phyloP scores from a whole-genome alignment of 257 asterid genomes.

The Gardenia jasminoides region DNA sequence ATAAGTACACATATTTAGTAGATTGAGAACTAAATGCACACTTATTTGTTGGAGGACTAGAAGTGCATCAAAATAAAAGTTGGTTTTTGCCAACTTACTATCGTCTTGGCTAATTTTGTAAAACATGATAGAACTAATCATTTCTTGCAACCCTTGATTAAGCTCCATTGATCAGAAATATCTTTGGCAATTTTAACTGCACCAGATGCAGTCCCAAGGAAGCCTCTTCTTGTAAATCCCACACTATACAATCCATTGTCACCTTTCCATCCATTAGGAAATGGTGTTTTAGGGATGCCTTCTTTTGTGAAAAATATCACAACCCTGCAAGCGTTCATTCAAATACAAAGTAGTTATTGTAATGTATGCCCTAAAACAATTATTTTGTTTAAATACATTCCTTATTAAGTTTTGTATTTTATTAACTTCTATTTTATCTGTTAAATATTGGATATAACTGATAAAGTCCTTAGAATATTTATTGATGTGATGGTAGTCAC shows the following conservation, averaged over 20 bases:
- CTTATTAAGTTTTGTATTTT: too few species aligned
- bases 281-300: slow-evolving; percentile 73
- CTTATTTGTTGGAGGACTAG: too few species aligned
- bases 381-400: too few species aligned
- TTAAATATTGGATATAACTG: too few species aligned
- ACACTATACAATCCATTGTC: slow-evolving; percentile 75
- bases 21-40: too few species aligned
- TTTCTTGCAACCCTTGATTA: slow-evolving; percentile 23
- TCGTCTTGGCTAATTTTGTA: neutral
- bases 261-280: slow-evolving; percentile 93
- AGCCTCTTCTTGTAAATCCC: slow-evolving; percentile 85
- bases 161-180: slow-evolving; percentile 55
- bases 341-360: neutral
- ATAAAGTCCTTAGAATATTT: too few species aligned
- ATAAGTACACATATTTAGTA: too few species aligned
- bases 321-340: slow-evolving; percentile 38
- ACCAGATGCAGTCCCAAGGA: slow-evolving; percentile 72
- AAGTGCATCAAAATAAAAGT: too few species aligned
- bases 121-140: slow-evolving; percentile 7
- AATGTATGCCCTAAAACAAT: too few species aligned
- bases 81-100: too few species aligned
- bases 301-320: slow-evolving; percentile 62
- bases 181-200: slow-evolving; percentile 66
- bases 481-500: too few species aligned
- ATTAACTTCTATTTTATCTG: too few species aligned